A percentile compares a stretch with the other conserved stretches of the same genome.
phyloP scores from a whole-genome alignment of 306 rosid species.

The Erythrophleum fordii region DNA sequence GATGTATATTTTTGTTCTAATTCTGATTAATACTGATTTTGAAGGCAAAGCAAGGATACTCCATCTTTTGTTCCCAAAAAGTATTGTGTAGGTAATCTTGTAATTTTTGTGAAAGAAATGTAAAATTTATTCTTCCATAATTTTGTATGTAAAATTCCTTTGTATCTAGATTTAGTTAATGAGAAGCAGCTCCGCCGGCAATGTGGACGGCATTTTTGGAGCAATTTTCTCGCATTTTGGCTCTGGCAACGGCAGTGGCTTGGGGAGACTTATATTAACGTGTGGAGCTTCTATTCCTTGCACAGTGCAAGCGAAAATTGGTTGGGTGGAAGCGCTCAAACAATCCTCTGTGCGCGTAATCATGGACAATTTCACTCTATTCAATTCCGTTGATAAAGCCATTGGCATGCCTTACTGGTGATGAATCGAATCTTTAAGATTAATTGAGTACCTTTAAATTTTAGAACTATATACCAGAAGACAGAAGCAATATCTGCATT shows the following conservation, averaged over 20 bases:
- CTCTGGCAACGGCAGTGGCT: background rate
- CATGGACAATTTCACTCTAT: background rate
- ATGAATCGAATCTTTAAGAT: background rate
- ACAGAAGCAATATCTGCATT: background rate
- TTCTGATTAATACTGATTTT: slow-evolving; percentile 57
- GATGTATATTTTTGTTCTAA: slow-evolving; percentile 60
- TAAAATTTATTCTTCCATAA: slow-evolving; percentile 46
- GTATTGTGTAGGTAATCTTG: slow-evolving; percentile 51
- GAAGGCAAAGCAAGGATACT: slow-evolving; percentile 56
- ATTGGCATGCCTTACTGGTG: background rate
- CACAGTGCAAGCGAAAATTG: background rate
- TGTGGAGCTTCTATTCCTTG: background rate
- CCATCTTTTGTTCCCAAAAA: slow-evolving; percentile 44
- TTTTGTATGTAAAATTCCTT: slow-evolving; percentile 60
- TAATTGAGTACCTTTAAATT: background rate
- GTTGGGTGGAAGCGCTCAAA: background rate
- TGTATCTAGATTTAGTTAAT: slow-evolving; percentile 53
- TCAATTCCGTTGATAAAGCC: background rate
- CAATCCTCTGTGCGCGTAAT: background rate
- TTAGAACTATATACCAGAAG: background rate
- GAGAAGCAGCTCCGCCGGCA: slow-evolving; percentile 56
- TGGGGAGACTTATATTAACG: background rate
- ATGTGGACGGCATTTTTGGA: slow-evolving; percentile 31
- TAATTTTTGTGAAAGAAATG: slow-evolving; percentile 38
- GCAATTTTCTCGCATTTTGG: slow-evolving; percentile 26